Conservation (phyloP, 2,329 filamentous ascomycete species). For the Aspergillus brasiliensis region DNA sequence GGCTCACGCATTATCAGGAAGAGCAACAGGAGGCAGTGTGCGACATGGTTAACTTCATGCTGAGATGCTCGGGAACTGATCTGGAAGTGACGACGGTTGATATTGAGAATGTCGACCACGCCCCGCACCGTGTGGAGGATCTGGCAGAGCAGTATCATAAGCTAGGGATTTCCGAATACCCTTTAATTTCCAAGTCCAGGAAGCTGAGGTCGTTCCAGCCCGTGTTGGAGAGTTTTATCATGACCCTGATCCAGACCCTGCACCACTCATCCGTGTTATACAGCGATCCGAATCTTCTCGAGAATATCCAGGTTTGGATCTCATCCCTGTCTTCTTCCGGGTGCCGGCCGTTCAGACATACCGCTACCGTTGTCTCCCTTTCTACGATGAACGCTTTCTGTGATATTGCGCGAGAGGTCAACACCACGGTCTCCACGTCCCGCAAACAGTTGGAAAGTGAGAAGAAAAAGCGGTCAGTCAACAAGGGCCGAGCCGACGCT, state of each 20-base stretch:
- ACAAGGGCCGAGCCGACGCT: conserved; percentile 74
- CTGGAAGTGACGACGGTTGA: conserved; percentile 78
- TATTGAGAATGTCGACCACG: conserved; percentile 86
- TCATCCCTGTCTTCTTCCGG: conserved; percentile 86
- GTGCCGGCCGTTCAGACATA: conserved; percentile 89
- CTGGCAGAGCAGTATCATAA: conserved; percentile 86
- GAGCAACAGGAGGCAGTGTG: conserved; percentile 58
- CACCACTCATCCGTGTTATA: conserved; percentile 83
- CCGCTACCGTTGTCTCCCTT: conserved; percentile 81
- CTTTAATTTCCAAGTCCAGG: conserved; percentile 80
- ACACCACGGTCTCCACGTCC: conserved; percentile 71
- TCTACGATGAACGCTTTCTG: conserved; percentile 79
- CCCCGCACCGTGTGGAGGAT: conserved; percentile 73
- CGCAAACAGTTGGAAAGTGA: conserved; percentile 79
- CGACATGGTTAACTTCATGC: conserved; percentile 63
- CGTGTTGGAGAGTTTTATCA: conserved; percentile 76
- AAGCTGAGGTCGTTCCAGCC: conserved; percentile 76
- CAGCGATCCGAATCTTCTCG: conserved; percentile 72
- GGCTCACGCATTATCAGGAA: conserved; percentile 59
- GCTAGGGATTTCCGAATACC: conserved; percentile 85
- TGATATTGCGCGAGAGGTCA: conserved; percentile 69
- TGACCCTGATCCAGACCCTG: conserved; percentile 72
- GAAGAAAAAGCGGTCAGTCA: conserved; percentile 69
- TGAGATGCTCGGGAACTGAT: conserved; percentile 75
- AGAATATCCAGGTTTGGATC: conserved; percentile 89